phyloP scores from a whole-genome alignment of 805 yeast genomes.

The Priceomyces medius region DNA sequence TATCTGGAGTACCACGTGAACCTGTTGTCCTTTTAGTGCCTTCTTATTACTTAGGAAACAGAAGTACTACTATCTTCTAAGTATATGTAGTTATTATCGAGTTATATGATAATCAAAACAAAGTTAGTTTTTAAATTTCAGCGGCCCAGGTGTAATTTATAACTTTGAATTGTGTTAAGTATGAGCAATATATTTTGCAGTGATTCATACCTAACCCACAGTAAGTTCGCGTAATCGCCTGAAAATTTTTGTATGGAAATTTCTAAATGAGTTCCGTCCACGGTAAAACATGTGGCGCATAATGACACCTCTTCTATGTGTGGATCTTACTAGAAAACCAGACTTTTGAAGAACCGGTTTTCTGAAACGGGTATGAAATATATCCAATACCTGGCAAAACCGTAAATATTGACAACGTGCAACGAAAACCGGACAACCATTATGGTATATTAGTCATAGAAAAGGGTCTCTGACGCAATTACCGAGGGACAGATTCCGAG shows the following conservation, averaged over 20 bases:
- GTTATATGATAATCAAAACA: background rate
- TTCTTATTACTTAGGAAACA: background rate
- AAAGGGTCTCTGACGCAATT: background rate
- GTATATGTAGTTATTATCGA: background rate
- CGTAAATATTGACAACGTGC: background rate
- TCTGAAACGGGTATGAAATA: background rate
- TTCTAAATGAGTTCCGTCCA: conserved; percentile 4
- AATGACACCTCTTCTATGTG: conserved; percentile 4
- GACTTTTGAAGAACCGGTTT: background rate
- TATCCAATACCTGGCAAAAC: background rate
- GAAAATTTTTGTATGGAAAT: conserved; percentile 4
- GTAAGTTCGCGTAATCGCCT: conserved; percentile 8
- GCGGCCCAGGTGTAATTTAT: conserved; percentile 9
- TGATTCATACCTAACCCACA: conserved; percentile 8
- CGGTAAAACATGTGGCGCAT: conserved; percentile 7
- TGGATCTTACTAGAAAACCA: background rate
- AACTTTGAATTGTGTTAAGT: conserved; percentile 5
- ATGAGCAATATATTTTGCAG: conserved; percentile 7
- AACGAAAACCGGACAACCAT: background rate
- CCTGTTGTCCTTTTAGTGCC: no score
- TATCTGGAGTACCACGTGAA: no score
- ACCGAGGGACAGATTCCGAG: background rate
- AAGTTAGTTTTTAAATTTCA: background rate
- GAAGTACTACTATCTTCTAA: background rate
- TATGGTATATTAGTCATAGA: background rate